Evolutionary conservation across 192 early-diverging fungal species (phyloP), one percentile per base, ranked within the genome.

Genomic region (Linnemannia hyalina): DNA sequence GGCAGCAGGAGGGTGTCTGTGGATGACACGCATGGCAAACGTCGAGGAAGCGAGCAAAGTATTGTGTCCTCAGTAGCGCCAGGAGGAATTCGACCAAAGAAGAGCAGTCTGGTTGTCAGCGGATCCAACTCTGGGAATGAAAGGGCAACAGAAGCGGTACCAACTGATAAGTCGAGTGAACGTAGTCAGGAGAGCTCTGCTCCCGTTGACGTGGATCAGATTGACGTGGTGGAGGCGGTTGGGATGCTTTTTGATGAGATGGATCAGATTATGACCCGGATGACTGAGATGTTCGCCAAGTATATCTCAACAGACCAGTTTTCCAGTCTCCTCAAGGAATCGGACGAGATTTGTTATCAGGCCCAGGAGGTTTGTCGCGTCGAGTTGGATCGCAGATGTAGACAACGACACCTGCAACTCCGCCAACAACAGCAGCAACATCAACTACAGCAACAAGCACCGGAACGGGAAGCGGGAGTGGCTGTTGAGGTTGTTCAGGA

Each of bases 221-320:
- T 46, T 3, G 71, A 80, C 11, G 40, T 73, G 4, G 46, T 74
- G 4, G 80, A 81, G 38, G 57, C 69, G 3, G 41, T 81, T 0
- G 57, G 63, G 23, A 68, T 68, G 1, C 70, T 81, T 0, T 78
- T 86, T 52, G 72, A 86, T 3, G 72, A 78, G 32, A 69, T 86
- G 29, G 84, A 81, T 29, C 80, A 81, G 13, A 70, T 72, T 4
- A 54, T 78, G 16, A 20, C 46, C 13, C 42, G 52, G 52, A 86
- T 86, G 78, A 9, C 55, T 13, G 79, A 78, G 0, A 47, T 86
- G 11, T 10, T 86, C 26, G 18, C 47, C 1, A 86, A 81, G 63
- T 73, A 78, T 23, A 75, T 81, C 32, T 65, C 84, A 0, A 65
- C 73, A 10, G 70, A 80, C 23, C 79, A 77, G n/a, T 70, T 86